Evolutionary conservation across 371 early-diverging fungal species (phyloP), one percentile per base, ranked within the genome.

Genomic region (Mucor velutinosus): DNA sequence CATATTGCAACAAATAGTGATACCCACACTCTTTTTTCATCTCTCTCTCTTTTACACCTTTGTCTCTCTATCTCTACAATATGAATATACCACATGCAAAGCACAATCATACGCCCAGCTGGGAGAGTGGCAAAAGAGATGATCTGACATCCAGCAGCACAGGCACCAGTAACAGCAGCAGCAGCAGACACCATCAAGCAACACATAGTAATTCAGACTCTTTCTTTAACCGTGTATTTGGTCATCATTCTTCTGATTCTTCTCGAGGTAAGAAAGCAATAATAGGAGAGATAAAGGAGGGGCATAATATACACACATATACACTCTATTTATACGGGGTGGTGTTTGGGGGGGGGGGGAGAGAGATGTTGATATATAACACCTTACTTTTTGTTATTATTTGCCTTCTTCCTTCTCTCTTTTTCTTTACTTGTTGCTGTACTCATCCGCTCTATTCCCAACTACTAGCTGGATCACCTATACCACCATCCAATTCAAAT

Each of bases 211-310:
- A 47, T 14, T 53, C 43, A n/a, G 79, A 76, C 61, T 76, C 79
- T 30, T 76, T 79, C 29, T 76, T 76, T 25, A 74, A 66, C 39
- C 69, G 79, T 35, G 76, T 79, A 7, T 76, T 79, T 69, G 79
- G 76, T 51, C 74, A 79, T 70, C 75, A 74, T 41, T 78, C 75
- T 41, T 69, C 72, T 39, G 78, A 78, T 30, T 75, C 78, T 35
- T 75, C 78, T 57, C 66, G 78, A 75, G 75, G 78, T 78, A 72
- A 64, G 37, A 35, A 3, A 35, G 0, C 33, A 8, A 30, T 21
- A 27, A 66, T 58, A 29, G 39, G 57, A 51, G 29, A 23, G 21
- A 29, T 14, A 32, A 32, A 57, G 57, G 57, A 57, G 57, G 32
- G 14, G 33, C 25, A 45, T 21, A 29, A 49, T 41, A 49, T 41